Evolutionary conservation across 2,329 filamentous ascomycete species (phyloP), one percentile per base, ranked within the genome.

Genomic region (Colletotrichum zoysiae): DNA sequence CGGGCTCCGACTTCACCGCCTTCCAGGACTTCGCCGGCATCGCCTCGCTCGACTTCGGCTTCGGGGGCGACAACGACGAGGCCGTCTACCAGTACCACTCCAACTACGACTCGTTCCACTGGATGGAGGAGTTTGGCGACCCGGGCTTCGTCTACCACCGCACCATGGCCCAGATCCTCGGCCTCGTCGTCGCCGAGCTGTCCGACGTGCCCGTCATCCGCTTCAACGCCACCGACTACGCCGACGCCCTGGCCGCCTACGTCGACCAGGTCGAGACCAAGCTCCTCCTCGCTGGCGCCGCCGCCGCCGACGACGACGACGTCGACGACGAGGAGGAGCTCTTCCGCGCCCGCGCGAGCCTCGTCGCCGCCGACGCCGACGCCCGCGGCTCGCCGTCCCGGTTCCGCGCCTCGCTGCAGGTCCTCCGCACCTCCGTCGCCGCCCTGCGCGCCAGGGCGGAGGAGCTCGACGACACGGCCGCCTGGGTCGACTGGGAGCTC

Each of bases 101-200:
- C 79, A 97, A 97, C 84, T 97, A 97, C 81, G 95, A 97, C 80
- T 94, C 91, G 77, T 96, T 95, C 80, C 86, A 92, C 81, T 97
- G 95, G 95, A 97, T 97, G 93, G 87, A 91, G 66, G 88, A 87
- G 33, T 96, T 89, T 74, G 94, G 93, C 53, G 95, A 97, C 77
- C 86, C 86, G 2, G 88, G 85, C 30, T 91, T 90, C 68, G 83
- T 87, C 57, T 93, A 94, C 77, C 92, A 94, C 80, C 80, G 85
- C 73, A 85, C 91, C 59, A 88, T 91, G 83, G 86, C 92, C 2
- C 91, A 92, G 78, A 79, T 95, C 16, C 85, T 92, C 56, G 89
- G 87, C 23, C 78, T 93, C 53, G 82, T 91, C 30, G 84, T 90
- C 1, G 89, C 89, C 5, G 87, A 89, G 73, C 83, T 94, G 16